phyloP scores from a whole-genome alignment of 2,329 filamentous ascomycete species.

The Cercospora janseana region DNA sequence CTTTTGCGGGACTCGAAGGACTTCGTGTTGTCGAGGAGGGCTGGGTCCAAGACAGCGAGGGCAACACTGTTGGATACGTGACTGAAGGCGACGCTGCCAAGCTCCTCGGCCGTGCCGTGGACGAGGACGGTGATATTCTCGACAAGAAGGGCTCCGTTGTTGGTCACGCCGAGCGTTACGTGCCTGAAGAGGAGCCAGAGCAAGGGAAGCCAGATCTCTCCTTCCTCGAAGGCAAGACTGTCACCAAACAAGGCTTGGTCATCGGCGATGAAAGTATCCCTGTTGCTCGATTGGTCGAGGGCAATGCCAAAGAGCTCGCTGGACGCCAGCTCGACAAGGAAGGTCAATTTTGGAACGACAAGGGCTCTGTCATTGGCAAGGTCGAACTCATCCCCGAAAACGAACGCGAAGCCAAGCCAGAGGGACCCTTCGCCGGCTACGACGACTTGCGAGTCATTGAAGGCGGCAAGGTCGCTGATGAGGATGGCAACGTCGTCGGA shows the following conservation, averaged over 20 bases:
- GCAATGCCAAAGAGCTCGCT: slow-evolving; percentile 60
- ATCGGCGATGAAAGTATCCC: slow-evolving; percentile 52
- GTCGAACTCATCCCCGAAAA: slow-evolving; percentile 67
- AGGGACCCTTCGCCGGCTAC: slow-evolving; percentile 52
- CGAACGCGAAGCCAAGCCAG: slow-evolving; percentile 55
- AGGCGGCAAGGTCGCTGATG: slow-evolving; percentile 51
- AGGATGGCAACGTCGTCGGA: slow-evolving; percentile 53
- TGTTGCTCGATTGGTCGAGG: slow-evolving; percentile 66
- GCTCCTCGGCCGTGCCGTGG: slow-evolving; percentile 50
- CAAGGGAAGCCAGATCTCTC: slow-evolving; percentile 46
- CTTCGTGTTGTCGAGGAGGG: slow-evolving; percentile 52
- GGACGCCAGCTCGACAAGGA: slow-evolving; percentile 70
- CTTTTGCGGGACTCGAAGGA: slow-evolving; percentile 53
- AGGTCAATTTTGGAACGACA: slow-evolving; percentile 69
- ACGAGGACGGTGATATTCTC: slow-evolving; percentile 54
- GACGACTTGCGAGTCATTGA: slow-evolving; percentile 50
- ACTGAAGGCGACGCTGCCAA: slow-evolving; percentile 53
- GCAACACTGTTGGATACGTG: slow-evolving; percentile 50
- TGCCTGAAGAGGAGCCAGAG: slow-evolving; percentile 62
- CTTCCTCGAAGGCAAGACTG: slow-evolving; percentile 46
- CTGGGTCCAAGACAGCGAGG: slow-evolving; percentile 51
- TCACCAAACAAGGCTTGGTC: slow-evolving; percentile 53
- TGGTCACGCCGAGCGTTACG: slow-evolving; percentile 54
- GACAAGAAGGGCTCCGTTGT: slow-evolving; percentile 55
- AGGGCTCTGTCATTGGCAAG: slow-evolving; percentile 66